Percentiles rank a stretch among this genome's conserved stretches.
phyloP scores from a whole-genome alignment of 306 rosid species.

The Vigna radiata region DNA sequence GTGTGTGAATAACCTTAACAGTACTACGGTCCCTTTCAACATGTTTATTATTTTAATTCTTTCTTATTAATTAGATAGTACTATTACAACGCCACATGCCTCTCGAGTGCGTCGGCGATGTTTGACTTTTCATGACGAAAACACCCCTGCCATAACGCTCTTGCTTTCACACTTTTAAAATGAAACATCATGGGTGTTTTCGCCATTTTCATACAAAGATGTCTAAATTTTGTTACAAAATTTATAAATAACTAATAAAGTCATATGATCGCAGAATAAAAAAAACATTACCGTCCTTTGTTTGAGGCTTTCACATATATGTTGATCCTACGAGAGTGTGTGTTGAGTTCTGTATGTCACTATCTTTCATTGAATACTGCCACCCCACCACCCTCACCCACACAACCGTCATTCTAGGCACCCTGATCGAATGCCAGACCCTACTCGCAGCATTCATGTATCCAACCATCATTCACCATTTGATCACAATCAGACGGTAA shows the following conservation, averaged over 20 bases:
- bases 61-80: constrained; percentile 28
- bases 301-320: constrained; percentile 38
- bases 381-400: constrained; percentile 56
- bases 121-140: constrained; percentile 61
- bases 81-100: constrained; percentile 29
- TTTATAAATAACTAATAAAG: neutral
- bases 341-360: constrained; percentile 39
- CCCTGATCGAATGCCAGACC: constrained; percentile 48
- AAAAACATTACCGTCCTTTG: neutral
- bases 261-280: constrained; percentile 2
- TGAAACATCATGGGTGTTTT: neutral
- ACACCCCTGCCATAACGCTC: constrained; percentile 39
- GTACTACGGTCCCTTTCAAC: constrained; percentile 14
- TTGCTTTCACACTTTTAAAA: neutral
- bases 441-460: constrained; percentile 16
- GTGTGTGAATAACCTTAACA: constrained; percentile 10
- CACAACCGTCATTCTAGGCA: constrained; percentile 63
- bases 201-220: neutral
- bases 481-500: constrained; percentile 51
- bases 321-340: neutral
- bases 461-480: constrained; percentile 37
- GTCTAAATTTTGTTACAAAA: too few species aligned
- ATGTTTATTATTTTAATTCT: constrained; percentile 23
- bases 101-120: constrained; percentile 63
- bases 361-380: constrained; percentile 47